These are phyloP conservation scores for Batrachochytrium dendrobatidis DNA, from an alignment of 371 early-diverging fungal genomes.

Conservation along the genomic window DNA sequence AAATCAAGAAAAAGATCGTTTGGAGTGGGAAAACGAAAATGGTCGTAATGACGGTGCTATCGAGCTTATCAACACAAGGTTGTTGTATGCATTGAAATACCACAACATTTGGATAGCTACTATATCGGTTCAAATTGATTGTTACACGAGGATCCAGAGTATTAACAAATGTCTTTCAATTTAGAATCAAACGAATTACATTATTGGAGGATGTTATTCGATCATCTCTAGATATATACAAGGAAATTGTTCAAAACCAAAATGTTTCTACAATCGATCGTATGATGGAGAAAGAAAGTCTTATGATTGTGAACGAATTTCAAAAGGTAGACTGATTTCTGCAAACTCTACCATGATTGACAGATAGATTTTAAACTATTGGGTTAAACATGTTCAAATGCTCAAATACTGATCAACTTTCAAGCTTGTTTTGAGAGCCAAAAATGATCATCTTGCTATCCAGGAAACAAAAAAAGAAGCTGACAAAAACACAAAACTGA, in stretches of 20 bases:
- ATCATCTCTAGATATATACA: slow-evolving; percentile 5
- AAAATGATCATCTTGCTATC: slow-evolving; percentile 6
- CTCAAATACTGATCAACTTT: no score
- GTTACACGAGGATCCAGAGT: no score
- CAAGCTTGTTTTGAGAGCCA: slow-evolving; percentile 7
- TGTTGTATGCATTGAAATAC: no score
- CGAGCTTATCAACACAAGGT: neutral
- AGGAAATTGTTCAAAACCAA: neutral
- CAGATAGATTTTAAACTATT: no score
- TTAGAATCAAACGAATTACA: neutral
- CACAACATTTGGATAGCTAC: no score
- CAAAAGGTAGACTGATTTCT: no score
- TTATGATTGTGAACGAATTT: slow-evolving; percentile 9
- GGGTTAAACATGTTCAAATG: no score
- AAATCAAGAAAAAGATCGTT: neutral
- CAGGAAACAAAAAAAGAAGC: slow-evolving; percentile 2
- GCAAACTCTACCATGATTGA: neutral
- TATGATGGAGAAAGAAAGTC: slow-evolving; percentile 5
- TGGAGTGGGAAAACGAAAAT: neutral
- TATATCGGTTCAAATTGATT: no score
- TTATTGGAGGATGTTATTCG: neutral
- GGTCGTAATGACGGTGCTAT: neutral
- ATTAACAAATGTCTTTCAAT: no score
- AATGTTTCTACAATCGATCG: slow-evolving; percentile 2
- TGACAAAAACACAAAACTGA: slow-evolving; percentile 3